Evolutionary conservation across 352 stramenopile genomes (phyloP), one percentile per base, ranked within the genome.

Genomic region (Pythium periplocum): DNA sequence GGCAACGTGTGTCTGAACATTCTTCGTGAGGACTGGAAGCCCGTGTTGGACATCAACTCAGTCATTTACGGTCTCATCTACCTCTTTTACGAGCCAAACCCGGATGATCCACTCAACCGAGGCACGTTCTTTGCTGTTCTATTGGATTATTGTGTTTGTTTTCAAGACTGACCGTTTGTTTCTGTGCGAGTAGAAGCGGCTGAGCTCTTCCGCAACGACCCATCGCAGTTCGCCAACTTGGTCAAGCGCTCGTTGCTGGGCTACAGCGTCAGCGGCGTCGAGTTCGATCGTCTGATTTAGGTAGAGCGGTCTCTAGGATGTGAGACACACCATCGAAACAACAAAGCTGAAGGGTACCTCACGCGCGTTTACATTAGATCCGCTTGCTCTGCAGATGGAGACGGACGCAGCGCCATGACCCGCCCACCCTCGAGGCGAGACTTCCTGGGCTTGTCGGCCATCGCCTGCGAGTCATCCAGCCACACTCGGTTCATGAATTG

Each of bases 41-140:
- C 80, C 17, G 96, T 99, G 46, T 74, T 99, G 59, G 97, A 99
- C 76, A 98, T 99, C 70, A 99, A 99, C 75, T 94, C 95, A 26
- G 96, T 99, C 64, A 99, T 99, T 71, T 99, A 99, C 75, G 95
- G 97, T 45, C 73, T 99, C 44, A 98, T 99, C 78, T 99, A 98
- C 70, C 76, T 99, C 43, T 99, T 99, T 77, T 99, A 99, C 73
- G 97, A 99, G 68, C 97, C 97, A 38, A 99, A 99, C 78, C 95
- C 96, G 32, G 96, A 99, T 69, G 97, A 99, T 68, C 97, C 97
- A 31, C 82, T 99, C 45, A 99, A 99, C 83, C 74, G 83, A 78
- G 82, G 77, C 84, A 60, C 38, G 69, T 59, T 57, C 4, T 31
- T 9, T 52, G 26, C 17, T 26, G 17, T 26, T 26, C 17, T 26